Percentiles rank a stretch among this genome's conserved stretches.
phyloP scores from a whole-genome alignment of 768 basidiomycete species.

The Terana coerulea region DNA sequence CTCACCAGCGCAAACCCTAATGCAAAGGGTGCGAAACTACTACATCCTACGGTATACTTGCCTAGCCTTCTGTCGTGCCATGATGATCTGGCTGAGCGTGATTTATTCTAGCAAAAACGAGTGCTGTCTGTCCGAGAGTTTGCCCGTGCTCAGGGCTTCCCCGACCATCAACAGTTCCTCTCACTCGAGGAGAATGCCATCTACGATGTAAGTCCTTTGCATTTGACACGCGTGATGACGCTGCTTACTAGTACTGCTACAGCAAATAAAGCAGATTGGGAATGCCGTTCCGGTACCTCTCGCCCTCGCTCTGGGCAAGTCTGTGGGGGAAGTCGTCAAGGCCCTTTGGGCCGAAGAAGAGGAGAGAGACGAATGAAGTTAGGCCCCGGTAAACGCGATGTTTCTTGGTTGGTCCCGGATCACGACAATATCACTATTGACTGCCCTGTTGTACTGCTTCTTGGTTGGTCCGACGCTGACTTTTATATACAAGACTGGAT shows the following conservation, averaged over 20 bases:
- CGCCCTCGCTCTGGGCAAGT: constrained; percentile 55
- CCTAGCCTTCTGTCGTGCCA: background rate
- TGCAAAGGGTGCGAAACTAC: constrained; percentile 40
- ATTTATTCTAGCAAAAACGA: constrained; percentile 56
- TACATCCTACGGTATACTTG: constrained; percentile 43
- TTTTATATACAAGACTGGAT: too few species aligned
- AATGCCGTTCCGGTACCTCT: constrained; percentile 76
- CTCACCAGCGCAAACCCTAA: constrained; percentile 54
- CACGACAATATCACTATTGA: too few species aligned
- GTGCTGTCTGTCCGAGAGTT: constrained; percentile 63
- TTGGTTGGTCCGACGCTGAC: too few species aligned
- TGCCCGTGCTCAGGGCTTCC: constrained; percentile 77
- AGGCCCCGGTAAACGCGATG: constrained; percentile 16
- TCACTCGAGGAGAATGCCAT: constrained; percentile 40
- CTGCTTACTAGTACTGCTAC: background rate
- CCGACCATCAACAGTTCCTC: constrained; percentile 62
- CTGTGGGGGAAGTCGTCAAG: constrained; percentile 42
- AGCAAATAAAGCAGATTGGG: constrained; percentile 78
- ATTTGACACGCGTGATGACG: background rate
- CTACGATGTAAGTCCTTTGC: constrained; percentile 45
- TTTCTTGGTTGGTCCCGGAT: background rate
- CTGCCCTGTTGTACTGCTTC: too few species aligned
- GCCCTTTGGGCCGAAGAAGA: constrained; percentile 41
- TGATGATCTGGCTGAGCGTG: background rate
- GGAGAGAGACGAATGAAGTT: constrained; percentile 24